Conservation (phyloP, 2,329 filamentous ascomycete species). For the Rosellinia necatrix region DNA sequence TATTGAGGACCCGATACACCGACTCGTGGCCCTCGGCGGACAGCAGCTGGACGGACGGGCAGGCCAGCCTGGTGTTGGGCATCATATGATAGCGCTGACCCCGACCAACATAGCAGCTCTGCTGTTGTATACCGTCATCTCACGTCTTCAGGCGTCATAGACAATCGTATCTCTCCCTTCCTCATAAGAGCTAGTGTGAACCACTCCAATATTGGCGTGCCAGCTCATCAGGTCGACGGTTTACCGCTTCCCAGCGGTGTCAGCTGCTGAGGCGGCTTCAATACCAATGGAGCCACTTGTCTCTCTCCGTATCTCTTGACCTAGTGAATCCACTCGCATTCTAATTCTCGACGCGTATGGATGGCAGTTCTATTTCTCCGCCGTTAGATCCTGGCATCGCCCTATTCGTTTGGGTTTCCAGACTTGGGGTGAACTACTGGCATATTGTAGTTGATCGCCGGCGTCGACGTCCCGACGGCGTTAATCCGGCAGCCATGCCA, state of each 20-base stretch:
- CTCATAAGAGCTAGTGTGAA: conserved; percentile 14
- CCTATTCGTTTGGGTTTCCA: background rate
- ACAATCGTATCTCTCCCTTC: conserved; percentile 1
- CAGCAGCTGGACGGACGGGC: background rate
- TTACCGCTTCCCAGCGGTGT: conserved; percentile 14
- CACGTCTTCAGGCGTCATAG: background rate
- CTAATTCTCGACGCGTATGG: background rate
- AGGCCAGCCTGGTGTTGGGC: conserved; percentile 4
- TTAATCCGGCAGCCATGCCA: conserved; percentile 15
- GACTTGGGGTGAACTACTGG: no score
- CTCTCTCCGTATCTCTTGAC: conserved; percentile 24
- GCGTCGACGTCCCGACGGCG: conserved; percentile 16
- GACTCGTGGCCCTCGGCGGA: background rate
- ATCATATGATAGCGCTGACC: conserved; percentile 9
- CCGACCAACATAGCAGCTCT: background rate
- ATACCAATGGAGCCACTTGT: conserved; percentile 26
- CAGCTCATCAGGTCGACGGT: conserved; percentile 24
- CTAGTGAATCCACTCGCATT: conserved; percentile 7
- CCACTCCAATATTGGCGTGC: conserved; percentile 22
- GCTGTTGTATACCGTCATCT: background rate
- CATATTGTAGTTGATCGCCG: conserved; percentile 1
- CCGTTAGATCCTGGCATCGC: background rate
- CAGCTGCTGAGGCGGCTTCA: conserved; percentile 14
- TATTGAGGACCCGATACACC: background rate
- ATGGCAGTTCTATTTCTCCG: background rate